phyloP scores from a whole-genome alignment of 2,329 filamentous ascomycete genomes.

The Cladosporium austrohemisphaericum region DNA sequence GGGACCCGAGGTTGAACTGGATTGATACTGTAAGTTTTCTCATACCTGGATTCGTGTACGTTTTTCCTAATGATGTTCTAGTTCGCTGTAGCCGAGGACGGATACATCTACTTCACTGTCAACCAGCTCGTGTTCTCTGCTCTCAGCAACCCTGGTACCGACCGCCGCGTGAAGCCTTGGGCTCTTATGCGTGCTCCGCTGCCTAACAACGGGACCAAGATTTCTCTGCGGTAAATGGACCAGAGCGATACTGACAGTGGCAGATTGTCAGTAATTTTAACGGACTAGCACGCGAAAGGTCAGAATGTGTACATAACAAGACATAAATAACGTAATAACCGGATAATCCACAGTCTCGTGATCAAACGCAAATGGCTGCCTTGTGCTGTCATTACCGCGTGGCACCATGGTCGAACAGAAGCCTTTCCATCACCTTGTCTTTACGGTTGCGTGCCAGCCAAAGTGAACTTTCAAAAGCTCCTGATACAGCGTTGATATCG shows the following conservation, averaged over 20 bases:
- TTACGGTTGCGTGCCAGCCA: not conserved
- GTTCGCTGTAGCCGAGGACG: constrained; percentile 37
- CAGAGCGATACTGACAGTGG: no score
- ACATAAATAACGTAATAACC: no score
- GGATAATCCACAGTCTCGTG: no score
- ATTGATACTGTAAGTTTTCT: constrained; percentile 39
- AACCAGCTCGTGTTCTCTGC: constrained; percentile 46
- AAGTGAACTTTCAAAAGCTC: not conserved
- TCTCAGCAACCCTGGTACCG: constrained; percentile 40
- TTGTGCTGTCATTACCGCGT: no score
- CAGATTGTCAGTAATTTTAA: no score
- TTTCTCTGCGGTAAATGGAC: not conserved
- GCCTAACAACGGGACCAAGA: constrained; percentile 42
- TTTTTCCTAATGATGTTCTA: constrained; percentile 21
- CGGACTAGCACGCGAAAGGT: no score
- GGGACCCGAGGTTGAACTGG: constrained; percentile 49
- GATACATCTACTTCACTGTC: constrained; percentile 52
- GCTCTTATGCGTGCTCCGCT: constrained; percentile 41
- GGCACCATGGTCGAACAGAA: not conserved
- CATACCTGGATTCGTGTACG: not conserved
- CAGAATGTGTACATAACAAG: no score
- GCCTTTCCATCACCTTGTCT: not conserved
- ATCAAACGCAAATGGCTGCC: no score
- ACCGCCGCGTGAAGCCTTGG: constrained; percentile 43
- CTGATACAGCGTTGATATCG: constrained; percentile 18